Evolutionary conservation across 345 rosid genomes (phyloP), one percentile per base, ranked within the genome.

Genomic region (Salix dunnii): DNA sequence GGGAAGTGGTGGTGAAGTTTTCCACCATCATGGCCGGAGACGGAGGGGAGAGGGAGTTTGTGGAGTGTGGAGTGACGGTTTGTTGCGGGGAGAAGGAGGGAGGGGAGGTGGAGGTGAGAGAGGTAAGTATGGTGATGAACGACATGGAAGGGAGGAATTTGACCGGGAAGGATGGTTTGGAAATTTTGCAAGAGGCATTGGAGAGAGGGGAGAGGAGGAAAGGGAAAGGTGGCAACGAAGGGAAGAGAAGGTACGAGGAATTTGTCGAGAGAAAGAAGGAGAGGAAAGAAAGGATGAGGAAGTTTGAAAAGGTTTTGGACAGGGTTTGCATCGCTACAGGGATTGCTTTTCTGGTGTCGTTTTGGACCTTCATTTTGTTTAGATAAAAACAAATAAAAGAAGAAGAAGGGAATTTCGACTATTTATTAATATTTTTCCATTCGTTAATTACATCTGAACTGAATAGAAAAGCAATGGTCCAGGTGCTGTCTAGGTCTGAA

Each of bases 81-180:
- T 84, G 86, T 67, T 76, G 89, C 49, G 82, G 85, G 0, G 82
- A 87, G n/a, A 84, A 87, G 35, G 92, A 79, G 67, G 95, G 90
- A 62, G 92, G 85, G 21, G 95, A 74, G 66, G 51, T 90, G 85
- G 84, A 88, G 73, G 94, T 90, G 92, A 83, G 85, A 74, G 97
- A 92, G 65, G 85, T 87, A 84, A 85, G 91, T 72, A 49, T 94
- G 81, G 87, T 78, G 75, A 85, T 87, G 77, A 91, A 90, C 88
- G 97, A 92, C 83, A 87, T 89, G 88, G 95, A 91, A 28, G 97
- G 97, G 43, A 92, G 80, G 70, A 79, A 75, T 21, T 36, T 94
- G 87, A 87, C 17, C n/a, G 97, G 98, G 72, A 77, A 43, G 87
- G 94, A 89, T 1, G 86, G 94, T 79, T 79, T 92, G 90, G 90